phyloP scores from a whole-genome alignment of 768 basidiomycete species.

The Panaeolus cyanescens region DNA sequence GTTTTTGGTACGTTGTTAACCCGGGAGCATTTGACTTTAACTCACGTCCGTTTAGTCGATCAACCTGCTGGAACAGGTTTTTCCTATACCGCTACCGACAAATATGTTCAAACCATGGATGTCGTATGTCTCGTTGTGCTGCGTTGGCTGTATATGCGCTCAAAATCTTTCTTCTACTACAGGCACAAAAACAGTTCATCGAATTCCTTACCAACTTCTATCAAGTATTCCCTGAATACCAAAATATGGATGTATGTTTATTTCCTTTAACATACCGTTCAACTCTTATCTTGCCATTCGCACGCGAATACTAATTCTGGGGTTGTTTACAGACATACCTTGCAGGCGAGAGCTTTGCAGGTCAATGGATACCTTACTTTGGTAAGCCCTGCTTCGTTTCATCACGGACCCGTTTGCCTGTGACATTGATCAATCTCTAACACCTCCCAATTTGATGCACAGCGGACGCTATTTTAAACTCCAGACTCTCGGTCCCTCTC shows the following conservation, averaged over 20 bases:
- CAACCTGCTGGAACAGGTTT: conserved; percentile 97
- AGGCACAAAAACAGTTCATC: conserved; percentile 80
- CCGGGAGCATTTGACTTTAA: conserved; percentile 5
- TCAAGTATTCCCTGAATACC: conserved; percentile 86
- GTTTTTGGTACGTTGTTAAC: conserved; percentile 74
- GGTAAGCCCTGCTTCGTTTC: conserved; percentile 44
- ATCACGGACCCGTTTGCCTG: neutral
- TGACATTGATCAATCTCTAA: conserved; percentile 3
- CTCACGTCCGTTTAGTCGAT: conserved; percentile 66
- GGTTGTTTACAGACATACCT: conserved; percentile 75
- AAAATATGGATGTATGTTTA: conserved; percentile 72
- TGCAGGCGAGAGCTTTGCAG: conserved; percentile 95
- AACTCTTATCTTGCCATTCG: neutral
- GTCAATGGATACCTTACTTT: conserved; percentile 97
- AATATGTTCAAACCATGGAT: conserved; percentile 77
- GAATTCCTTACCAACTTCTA: conserved; percentile 90
- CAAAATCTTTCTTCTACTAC: conserved; percentile 9
- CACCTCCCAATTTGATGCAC: neutral
- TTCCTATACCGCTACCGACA: conserved; percentile 86
- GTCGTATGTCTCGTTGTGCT: conserved; percentile 41
- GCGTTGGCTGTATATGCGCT: neutral
- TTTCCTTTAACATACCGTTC: neutral
- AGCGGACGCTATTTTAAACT: conserved; percentile 80
- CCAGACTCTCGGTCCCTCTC: conserved; percentile 60
- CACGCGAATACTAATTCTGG: neutral